Evolutionary conservation across 805 yeast species (phyloP).

Genomic region (Wickerhamiella siamensis): DNA sequence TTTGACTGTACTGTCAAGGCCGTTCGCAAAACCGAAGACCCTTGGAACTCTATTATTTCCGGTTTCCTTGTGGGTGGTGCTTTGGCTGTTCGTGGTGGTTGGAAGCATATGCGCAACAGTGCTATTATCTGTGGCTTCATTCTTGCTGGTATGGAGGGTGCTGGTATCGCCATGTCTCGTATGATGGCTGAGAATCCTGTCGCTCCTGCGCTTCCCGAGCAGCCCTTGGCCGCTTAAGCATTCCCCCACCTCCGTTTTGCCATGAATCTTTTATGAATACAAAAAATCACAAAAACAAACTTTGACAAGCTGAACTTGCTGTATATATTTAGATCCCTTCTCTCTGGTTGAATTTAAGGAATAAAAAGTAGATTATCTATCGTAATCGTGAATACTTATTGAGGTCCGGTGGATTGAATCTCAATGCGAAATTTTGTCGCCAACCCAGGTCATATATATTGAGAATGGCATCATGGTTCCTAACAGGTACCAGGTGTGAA

Average conservation of each 20-base stretch:
- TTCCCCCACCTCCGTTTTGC: no score
- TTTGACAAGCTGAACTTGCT: not conserved
- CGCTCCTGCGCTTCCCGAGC: conserved; percentile 25
- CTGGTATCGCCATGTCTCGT: conserved; percentile 89
- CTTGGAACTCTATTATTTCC: conserved; percentile 95
- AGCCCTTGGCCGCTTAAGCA: conserved; percentile 5
- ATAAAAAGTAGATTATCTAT: no score
- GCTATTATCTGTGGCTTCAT: conserved; percentile 97
- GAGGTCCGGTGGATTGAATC: conserved; percentile 15
- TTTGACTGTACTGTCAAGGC: conserved; percentile 94
- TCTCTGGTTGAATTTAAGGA: not conserved
- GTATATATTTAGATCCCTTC: not conserved
- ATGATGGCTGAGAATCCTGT: conserved; percentile 60
- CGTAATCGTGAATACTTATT: no score
- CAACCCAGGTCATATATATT: conserved; percentile 28
- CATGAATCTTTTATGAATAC: not conserved
- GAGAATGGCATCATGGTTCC: conserved; percentile 23
- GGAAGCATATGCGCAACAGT: conserved; percentile 90
- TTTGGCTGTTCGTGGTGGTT: conserved; percentile 95
- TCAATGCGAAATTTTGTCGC: conserved; percentile 14
- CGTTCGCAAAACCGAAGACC: conserved; percentile 93
- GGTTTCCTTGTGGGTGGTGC: conserved; percentile 98
- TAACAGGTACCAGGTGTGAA: conserved; percentile 16
- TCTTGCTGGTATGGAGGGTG: conserved; percentile 95
- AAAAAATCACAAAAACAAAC: no score